Evolutionary conservation across 768 basidiomycete genomes (phyloP).

Genomic region (Galerina marginata): DNA sequence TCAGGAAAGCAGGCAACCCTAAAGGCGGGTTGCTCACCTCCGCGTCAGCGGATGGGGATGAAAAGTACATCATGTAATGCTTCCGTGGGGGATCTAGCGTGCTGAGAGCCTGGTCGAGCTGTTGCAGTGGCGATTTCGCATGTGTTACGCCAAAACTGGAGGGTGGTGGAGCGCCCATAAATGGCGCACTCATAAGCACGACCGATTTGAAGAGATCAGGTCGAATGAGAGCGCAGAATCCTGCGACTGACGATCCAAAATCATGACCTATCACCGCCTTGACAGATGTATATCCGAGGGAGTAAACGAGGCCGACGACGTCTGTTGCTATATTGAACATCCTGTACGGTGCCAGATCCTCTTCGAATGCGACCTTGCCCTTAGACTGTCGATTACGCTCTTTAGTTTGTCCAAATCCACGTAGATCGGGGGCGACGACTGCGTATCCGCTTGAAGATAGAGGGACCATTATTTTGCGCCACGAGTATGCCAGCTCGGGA

Average conservation of each 20-base stretch:
- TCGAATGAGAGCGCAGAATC: slow-evolving; percentile 54
- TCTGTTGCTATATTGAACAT: slow-evolving; percentile 58
- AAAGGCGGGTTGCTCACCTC: slow-evolving; percentile 50
- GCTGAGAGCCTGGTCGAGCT: slow-evolving; percentile 35
- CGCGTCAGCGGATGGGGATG: slow-evolving; percentile 47
- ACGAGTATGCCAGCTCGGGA: slow-evolving; percentile 70
- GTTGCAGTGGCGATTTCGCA: slow-evolving; percentile 17
- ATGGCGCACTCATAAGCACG: slow-evolving; percentile 67
- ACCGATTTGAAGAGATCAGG: slow-evolving; percentile 62
- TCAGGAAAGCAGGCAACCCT: slow-evolving; percentile 53
- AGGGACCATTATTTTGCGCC: slow-evolving; percentile 61
- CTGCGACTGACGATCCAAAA: slow-evolving; percentile 60
- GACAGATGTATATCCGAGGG: slow-evolving; percentile 52
- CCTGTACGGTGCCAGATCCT: slow-evolving; percentile 56
- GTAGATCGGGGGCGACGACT: slow-evolving; percentile 67
- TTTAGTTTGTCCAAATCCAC: slow-evolving; percentile 57
- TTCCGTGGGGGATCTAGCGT: slow-evolving; percentile 56
- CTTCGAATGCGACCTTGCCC: slow-evolving; percentile 43
- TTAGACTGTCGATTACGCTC: slow-evolving; percentile 8
- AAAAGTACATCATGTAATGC: slow-evolving; percentile 61
- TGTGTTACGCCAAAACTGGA: slow-evolving; percentile 11
- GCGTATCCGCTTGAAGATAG: slow-evolving; percentile 57
- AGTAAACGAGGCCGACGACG: slow-evolving; percentile 53
- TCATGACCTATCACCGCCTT: slow-evolving; percentile 66
- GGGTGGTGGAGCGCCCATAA: slow-evolving; percentile 48